These are phyloP conservation scores for Calvatia gigantea DNA, from an alignment of 768 basidiomycete species.

Conservation along the genomic window DNA sequence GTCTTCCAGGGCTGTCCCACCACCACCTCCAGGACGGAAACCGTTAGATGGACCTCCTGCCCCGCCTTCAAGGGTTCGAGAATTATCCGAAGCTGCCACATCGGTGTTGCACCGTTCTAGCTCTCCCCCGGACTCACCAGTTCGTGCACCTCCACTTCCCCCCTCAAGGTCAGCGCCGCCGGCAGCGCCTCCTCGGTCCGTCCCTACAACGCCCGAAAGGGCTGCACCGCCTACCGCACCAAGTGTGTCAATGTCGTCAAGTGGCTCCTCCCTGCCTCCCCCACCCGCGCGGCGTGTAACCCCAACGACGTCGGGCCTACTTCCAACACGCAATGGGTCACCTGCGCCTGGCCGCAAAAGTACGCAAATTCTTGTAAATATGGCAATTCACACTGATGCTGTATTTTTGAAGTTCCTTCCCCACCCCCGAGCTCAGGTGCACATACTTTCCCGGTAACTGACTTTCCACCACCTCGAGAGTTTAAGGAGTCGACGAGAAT, in stretches of 20 bases:
- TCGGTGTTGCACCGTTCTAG: not conserved
- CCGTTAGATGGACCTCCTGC: conserved; percentile 19
- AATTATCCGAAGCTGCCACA: conserved; percentile 12
- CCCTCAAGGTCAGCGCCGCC: conserved; percentile 22
- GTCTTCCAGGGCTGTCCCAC: conserved; percentile 33
- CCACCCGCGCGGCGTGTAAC: conserved; percentile 24
- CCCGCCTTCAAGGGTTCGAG: conserved; percentile 18
- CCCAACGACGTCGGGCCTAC: conserved; percentile 16
- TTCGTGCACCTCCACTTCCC: conserved; percentile 10
- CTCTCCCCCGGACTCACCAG: conserved; percentile 7
- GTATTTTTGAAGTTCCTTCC: conserved; percentile 35
- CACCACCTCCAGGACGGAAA: conserved; percentile 31
- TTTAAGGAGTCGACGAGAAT: conserved; percentile 48
- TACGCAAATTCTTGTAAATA: conserved; percentile 26
- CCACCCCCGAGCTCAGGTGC: conserved; percentile 59
- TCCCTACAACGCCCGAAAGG: conserved; percentile 24
- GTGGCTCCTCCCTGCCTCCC: conserved; percentile 28
- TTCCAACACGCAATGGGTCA: conserved; percentile 10
- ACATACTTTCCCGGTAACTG: conserved; percentile 72
- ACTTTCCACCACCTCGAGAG: conserved; percentile 74
- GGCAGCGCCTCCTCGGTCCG: conserved; percentile 23
- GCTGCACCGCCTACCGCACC: conserved; percentile 35
- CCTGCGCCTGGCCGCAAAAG: conserved; percentile 43
- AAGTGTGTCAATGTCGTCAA: conserved; percentile 29
- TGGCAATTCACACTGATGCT: conserved; percentile 14